Conservation (phyloP, 345 rosid species). For the Viola odorata region DNA sequence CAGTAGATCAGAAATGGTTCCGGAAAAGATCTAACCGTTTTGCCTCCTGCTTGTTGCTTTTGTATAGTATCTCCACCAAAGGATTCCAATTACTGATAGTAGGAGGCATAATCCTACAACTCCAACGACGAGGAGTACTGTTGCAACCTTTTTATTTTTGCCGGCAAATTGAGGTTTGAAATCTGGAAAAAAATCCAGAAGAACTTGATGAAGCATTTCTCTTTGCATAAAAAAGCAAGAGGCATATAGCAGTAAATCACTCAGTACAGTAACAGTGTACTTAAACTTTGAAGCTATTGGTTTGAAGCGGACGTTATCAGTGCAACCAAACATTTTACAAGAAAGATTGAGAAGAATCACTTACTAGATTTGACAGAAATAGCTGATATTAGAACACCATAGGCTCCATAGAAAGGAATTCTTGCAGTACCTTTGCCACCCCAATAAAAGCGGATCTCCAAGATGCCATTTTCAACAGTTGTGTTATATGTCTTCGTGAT, state of each 20-base stretch:
- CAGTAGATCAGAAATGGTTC: too few species aligned
- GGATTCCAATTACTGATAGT: constrained; percentile 9
- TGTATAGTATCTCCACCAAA: constrained; percentile 20
- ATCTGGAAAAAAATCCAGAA: constrained; percentile 9
- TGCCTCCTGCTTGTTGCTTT: background rate
- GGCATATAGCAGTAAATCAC: background rate
- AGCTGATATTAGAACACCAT: constrained; percentile 13
- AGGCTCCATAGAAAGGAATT: constrained; percentile 5
- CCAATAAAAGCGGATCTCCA: constrained; percentile 13
- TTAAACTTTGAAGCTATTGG: too few species aligned
- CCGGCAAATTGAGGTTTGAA: constrained; percentile 9
- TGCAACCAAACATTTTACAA: too few species aligned
- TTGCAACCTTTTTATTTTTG: background rate
- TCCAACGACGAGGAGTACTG: constrained; percentile 13
- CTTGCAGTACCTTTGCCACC: constrained; percentile 13
- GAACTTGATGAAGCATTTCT: background rate
- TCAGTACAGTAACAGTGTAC: too few species aligned
- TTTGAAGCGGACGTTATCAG: too few species aligned
- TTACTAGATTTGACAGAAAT: constrained; percentile 9
- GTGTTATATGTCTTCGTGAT: background rate
- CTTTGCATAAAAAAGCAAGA: background rate
- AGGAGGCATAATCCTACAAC: constrained; percentile 12
- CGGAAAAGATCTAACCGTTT: constrained; percentile 18
- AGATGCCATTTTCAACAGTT: background rate
- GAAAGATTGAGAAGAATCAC: background rate